Conservation (phyloP, 2,329 filamentous ascomycete species). For the Taxawa tesnikishii region DNA sequence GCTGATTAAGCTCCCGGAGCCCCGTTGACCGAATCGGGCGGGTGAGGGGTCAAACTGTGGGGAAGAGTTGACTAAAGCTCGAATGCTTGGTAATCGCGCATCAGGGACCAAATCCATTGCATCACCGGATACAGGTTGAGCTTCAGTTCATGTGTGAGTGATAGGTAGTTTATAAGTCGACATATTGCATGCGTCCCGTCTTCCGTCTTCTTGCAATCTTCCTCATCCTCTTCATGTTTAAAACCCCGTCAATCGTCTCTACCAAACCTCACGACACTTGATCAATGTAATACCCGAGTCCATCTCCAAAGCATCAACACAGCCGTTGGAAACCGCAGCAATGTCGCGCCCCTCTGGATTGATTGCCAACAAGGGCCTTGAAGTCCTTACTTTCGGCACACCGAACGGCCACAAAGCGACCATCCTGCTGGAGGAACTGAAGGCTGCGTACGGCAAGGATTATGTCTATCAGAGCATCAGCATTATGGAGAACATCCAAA, state of each 20-base stretch:
- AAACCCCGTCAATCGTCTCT: slow-evolving; percentile 4
- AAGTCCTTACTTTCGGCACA: slow-evolving; percentile 47
- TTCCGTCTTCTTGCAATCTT: not conserved
- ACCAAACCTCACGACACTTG: slow-evolving; percentile 3
- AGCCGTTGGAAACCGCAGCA: slow-evolving; percentile 4
- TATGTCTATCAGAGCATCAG: slow-evolving; percentile 49
- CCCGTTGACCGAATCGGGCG: no score
- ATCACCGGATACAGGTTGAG: no score
- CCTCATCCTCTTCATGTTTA: not conserved
- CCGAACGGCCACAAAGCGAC: slow-evolving; percentile 41
- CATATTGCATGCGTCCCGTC: not conserved
- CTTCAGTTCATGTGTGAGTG: no score
- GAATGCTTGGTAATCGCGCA: no score
- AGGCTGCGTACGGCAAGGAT: slow-evolving; percentile 48
- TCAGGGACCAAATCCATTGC: no score
- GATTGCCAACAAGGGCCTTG: slow-evolving; percentile 51
- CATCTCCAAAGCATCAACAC: slow-evolving; percentile 2
- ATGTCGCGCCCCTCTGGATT: slow-evolving; percentile 40
- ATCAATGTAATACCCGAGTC: slow-evolving; percentile 4
- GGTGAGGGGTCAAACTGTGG: no score
- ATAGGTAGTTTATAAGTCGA: no score
- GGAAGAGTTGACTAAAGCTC: no score
- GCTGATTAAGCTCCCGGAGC: no score
- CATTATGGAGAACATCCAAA: slow-evolving; percentile 51
- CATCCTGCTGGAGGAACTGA: slow-evolving; percentile 54